phyloP scores from a whole-genome alignment of 1,284 basidiomycete genomes.

The Sporisorium graminicola region DNA sequence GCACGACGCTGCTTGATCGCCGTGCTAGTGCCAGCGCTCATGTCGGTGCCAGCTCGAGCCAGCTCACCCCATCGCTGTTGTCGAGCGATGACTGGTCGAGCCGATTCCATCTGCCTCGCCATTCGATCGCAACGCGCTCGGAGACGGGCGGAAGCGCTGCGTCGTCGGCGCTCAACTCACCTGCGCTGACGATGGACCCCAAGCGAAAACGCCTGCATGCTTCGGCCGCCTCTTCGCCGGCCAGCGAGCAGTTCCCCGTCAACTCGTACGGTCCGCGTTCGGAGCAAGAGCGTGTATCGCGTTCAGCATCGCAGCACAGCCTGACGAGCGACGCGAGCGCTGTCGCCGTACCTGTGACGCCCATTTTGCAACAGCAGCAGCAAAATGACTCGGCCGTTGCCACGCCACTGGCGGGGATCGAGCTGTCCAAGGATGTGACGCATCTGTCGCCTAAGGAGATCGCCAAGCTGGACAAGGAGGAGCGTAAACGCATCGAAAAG shows the following conservation, averaged over 20 bases:
- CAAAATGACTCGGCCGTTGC: conserved; percentile 23
- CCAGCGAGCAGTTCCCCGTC: conserved; percentile 39
- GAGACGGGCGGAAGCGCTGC: conserved; percentile 9
- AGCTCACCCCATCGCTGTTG: conserved; percentile 20
- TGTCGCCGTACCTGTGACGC: background rate
- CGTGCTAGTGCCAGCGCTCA: conserved; percentile 24
- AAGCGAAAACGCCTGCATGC: conserved; percentile 26
- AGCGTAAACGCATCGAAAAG: conserved; percentile 42
- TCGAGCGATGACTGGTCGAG: conserved; percentile 36
- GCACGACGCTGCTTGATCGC: conserved; percentile 22
- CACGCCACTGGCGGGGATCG: conserved; percentile 31
- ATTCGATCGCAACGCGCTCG: conserved; percentile 18
- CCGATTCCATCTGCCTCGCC: conserved; percentile 31
- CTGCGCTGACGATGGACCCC: conserved; percentile 37
- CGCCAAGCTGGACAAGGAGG: conserved; percentile 45
- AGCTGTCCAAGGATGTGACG: conserved; percentile 35
- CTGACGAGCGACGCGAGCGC: conserved; percentile 22
- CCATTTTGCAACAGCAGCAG: conserved; percentile 20
- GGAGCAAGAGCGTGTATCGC: conserved; percentile 28
- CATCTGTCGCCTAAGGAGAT: conserved; percentile 44
- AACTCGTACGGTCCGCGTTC: conserved; percentile 46
- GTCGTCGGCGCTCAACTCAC: conserved; percentile 30
- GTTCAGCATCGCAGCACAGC: conserved; percentile 40
- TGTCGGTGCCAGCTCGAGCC: conserved; percentile 7
- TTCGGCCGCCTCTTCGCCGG: conserved; percentile 29